Evolutionary conservation across 2,329 filamentous ascomycete genomes (phyloP).

Genomic region (Cladosporium velox): DNA sequence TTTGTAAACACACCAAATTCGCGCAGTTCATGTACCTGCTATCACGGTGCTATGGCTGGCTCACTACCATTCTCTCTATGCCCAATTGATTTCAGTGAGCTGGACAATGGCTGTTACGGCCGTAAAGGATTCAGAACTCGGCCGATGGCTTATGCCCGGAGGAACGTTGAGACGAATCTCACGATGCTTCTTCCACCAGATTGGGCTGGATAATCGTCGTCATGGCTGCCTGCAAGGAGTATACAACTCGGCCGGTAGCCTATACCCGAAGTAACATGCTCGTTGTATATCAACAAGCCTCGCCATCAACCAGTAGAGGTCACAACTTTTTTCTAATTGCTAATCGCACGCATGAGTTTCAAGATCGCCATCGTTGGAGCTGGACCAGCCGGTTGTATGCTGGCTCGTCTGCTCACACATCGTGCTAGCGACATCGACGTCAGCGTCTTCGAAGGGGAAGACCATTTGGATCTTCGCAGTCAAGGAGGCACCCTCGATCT

Average conservation of each 20-base stretch:
- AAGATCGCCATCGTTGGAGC: constrained; percentile 42
- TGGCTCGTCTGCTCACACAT: constrained; percentile 40
- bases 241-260: background rate
- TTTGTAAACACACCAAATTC: background rate
- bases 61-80: background rate
- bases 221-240: background rate
- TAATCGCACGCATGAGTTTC: background rate
- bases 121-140: background rate
- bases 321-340: background rate
- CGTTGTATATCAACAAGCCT: background rate
- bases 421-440: constrained; percentile 25
- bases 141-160: background rate
- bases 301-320: background rate
- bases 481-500: constrained; percentile 44
- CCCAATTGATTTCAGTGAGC: background rate
- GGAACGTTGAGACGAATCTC: background rate
- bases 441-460: constrained; percentile 39
- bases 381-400: constrained; percentile 39
- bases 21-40: too few species aligned
- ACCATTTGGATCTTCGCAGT: constrained; percentile 31
- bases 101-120: background rate
- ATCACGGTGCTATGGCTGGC: too few species aligned
- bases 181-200: too few species aligned
- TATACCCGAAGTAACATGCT: background rate
- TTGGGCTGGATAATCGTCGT: background rate